These are phyloP conservation scores for Waltiozyma solani DNA, from an alignment of 1,139 yeast species.

Conservation along the genomic window DNA sequence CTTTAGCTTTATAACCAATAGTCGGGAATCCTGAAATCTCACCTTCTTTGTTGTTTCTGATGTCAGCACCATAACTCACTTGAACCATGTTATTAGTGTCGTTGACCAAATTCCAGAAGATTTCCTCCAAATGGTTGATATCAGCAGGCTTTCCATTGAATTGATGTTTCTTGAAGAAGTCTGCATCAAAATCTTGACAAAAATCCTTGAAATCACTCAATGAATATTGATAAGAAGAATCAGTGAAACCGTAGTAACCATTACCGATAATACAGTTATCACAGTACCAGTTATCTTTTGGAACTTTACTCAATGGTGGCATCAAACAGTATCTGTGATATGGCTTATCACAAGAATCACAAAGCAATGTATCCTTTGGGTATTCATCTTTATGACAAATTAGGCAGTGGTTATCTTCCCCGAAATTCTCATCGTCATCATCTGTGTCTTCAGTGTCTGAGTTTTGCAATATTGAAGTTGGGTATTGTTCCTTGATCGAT, in stretches of 20 bases:
- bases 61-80: slow-evolving; percentile 73
- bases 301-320: slow-evolving; percentile 40
- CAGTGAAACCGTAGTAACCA: slow-evolving; percentile 86
- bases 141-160: slow-evolving; percentile 22
- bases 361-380: slow-evolving; percentile 43
- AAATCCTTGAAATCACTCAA: slow-evolving; percentile 47
- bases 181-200: slow-evolving; percentile 41
- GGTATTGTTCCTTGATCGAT: slow-evolving; percentile 19
- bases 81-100: slow-evolving; percentile 36
- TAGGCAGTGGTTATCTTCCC: slow-evolving; percentile 32
- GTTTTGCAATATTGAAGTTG: slow-evolving; percentile 20
- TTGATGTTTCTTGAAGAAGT: slow-evolving; percentile 24
- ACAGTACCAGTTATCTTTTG: slow-evolving; percentile 68
- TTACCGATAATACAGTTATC: slow-evolving; percentile 76
- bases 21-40: slow-evolving; percentile 61
- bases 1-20: slow-evolving; percentile 19
- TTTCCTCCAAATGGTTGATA: slow-evolving; percentile 37
- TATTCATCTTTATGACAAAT: slow-evolving; percentile 42
- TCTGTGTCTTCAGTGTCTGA: slow-evolving; percentile 19
- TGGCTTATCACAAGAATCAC: slow-evolving; percentile 66
- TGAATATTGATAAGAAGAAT: slow-evolving; percentile 50
- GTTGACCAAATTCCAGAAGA: slow-evolving; percentile 47
- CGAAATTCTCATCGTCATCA: slow-evolving; percentile 26
- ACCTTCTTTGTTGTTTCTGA: slow-evolving; percentile 49
- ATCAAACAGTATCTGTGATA: slow-evolving; percentile 58